Conservation (phyloP, 768 basidiomycete genomes). For the Suillus tomentosus region DNA sequence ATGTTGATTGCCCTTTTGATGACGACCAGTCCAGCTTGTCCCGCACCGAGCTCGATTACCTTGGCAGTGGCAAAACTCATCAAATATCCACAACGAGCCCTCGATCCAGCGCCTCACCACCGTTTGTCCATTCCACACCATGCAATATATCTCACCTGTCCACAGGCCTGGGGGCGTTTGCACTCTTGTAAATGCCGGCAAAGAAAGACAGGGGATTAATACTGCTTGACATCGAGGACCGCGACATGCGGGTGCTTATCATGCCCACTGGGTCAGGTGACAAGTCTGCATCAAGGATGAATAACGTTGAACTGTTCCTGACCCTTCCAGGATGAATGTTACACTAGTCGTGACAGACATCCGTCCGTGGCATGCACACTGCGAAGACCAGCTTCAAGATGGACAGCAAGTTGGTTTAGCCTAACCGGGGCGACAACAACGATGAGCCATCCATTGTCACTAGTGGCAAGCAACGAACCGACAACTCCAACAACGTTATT, state of each 20-base stretch:
- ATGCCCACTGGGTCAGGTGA: slow-evolving; percentile 24
- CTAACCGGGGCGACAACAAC: background rate
- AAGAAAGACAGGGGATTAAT: slow-evolving; percentile 13
- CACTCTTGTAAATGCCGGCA: no score
- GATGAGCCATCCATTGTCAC: background rate
- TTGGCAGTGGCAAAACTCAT: slow-evolving; percentile 54
- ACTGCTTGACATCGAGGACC: slow-evolving; percentile 29
- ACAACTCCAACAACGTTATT: background rate
- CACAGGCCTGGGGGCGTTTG: no score
- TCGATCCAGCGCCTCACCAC: slow-evolving; percentile 11
- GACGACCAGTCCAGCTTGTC: slow-evolving; percentile 31
- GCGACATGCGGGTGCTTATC: slow-evolving; percentile 33
- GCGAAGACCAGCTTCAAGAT: slow-evolving; percentile 33
- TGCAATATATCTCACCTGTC: no score
- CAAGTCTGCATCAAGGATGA: slow-evolving; percentile 2
- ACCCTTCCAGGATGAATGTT: slow-evolving; percentile 22
- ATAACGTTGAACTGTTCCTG: background rate
- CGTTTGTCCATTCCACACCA: slow-evolving; percentile 14
- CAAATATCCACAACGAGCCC: slow-evolving; percentile 32
- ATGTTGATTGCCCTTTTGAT: slow-evolving; percentile 30
- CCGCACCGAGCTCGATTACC: slow-evolving; percentile 52
- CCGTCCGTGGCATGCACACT: slow-evolving; percentile 24
- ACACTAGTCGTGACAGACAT: slow-evolving; percentile 21
- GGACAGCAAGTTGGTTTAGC: slow-evolving; percentile 1
- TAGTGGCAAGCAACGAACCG: slow-evolving; percentile 4